Percentiles rank a stretch among this genome's conserved stretches.
Conservation (phyloP, 768 basidiomycete genomes). For the Boletus pseudopeckii region DNA sequence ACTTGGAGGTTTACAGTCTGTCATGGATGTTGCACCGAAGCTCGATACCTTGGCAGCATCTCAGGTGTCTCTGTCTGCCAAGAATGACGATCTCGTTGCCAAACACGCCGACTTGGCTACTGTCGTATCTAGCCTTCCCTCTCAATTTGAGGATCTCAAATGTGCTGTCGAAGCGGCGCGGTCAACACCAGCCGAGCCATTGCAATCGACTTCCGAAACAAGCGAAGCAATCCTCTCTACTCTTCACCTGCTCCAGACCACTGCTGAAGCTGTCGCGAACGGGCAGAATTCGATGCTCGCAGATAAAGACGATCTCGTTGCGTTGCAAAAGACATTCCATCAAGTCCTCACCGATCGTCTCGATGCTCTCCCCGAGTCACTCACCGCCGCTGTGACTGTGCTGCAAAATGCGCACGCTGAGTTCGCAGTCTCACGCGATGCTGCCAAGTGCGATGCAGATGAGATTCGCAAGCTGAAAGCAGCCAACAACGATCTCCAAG, state of each 20-base stretch:
- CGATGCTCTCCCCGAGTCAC: constrained; percentile 53
- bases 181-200: constrained; percentile 16
- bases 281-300: constrained; percentile 48
- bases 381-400: constrained; percentile 49
- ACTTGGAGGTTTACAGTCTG: constrained; percentile 39
- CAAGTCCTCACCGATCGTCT: constrained; percentile 54
- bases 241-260: constrained; percentile 44
- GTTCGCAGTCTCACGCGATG: constrained; percentile 53
- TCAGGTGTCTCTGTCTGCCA: constrained; percentile 41
- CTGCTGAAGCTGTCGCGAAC: constrained; percentile 46
- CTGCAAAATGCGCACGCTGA: constrained; percentile 64
- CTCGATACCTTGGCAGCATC: constrained; percentile 41
- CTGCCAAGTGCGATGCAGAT: constrained; percentile 60
- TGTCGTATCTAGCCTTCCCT: constrained; percentile 47
- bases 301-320: constrained; percentile 47
- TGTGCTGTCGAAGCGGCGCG: constrained; percentile 39
- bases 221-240: constrained; percentile 31
- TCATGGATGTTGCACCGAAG: constrained; percentile 38
- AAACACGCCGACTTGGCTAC: constrained; percentile 40
- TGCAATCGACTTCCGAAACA: constrained; percentile 13
- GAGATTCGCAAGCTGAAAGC: constrained; percentile 56
- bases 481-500: constrained; percentile 63
- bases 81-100: constrained; percentile 36
- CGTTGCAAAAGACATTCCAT: constrained; percentile 51
- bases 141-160: constrained; percentile 42